Base-by-base conservation (phyloP, 2,329 filamentous ascomycete species). In the Sclerotinia glacialis region DNA sequence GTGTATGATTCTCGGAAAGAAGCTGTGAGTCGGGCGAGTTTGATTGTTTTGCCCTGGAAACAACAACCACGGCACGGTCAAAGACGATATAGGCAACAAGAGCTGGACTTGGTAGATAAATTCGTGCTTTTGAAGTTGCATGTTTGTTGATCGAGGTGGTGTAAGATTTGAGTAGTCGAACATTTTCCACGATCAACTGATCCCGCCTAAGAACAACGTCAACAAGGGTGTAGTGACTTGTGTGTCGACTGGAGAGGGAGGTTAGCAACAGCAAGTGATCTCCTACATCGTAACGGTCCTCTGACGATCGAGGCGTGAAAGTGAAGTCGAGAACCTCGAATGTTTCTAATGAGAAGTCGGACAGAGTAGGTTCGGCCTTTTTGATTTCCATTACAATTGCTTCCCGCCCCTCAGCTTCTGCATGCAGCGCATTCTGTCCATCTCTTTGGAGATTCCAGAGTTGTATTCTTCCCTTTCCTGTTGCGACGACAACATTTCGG, bases 371-470 rank as follows among this genome's bases (percentile, higher is more conserved):
- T 54, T 84, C 83, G 14, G 82, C 78, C 49, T 83, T 79, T 64
- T 85, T 84, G 23, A 96, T 79, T 42, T 87, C 86, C 2, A 81
- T 77, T 21, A 89, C 76, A 46, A 97, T 82, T 5, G 84, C 78
- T 28, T 88, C 86, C 65, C 87, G 86, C 67, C 88, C 81, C 76
- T 96, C 90, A 28, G 88, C 82, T 69, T 94, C 91, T 34, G 85
- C 84, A 56, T 90, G 85, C 58, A 92, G 83, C 53, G 90, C 87
- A 74, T 93, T 89, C 71, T 93, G 91, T 44, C 93, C 93, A 68
- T 91, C 91, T 77, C 94, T 92, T 74, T 94, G 92, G 53, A 97
- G 83, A 74, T 90, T 91, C 95, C 95, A 99, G 9, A 89, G 84
- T 72, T 96, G 89, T 34, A 99, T 80, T 67, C 88, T 85, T 37